Conservation (phyloP, 352 stramenopile genomes). For the Elongisporangium senticosum region DNA sequence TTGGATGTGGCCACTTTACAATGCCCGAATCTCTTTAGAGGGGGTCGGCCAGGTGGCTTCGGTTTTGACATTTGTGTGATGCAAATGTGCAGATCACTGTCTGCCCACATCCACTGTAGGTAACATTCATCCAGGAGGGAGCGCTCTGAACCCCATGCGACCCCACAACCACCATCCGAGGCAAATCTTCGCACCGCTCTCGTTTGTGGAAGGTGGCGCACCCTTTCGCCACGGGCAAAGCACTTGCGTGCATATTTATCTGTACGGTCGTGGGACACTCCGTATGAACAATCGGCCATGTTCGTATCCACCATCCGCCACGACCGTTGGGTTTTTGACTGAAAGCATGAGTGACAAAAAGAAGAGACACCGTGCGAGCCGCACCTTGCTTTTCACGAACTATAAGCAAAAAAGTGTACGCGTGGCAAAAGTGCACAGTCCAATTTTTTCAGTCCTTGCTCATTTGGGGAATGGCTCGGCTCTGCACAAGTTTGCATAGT, state of each 20-base stretch:
- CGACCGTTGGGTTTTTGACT: background rate
- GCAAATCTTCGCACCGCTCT: background rate
- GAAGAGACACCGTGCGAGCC: background rate
- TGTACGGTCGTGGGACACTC: background rate
- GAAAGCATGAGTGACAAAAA: background rate
- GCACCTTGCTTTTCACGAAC: background rate
- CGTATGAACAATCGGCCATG: background rate
- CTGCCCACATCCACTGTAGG: background rate
- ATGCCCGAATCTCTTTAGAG: background rate
- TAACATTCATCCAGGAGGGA: background rate
- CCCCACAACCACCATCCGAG: background rate
- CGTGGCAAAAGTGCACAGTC: background rate
- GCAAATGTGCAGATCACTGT: background rate
- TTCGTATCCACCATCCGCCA: background rate
- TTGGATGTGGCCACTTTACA: background rate
- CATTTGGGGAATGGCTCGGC: background rate
- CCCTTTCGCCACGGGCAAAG: background rate
- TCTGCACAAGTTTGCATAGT: background rate
- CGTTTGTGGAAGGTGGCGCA: background rate
- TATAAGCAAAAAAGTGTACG: background rate
- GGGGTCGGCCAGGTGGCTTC: background rate
- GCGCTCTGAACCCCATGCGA: background rate
- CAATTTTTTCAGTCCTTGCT: background rate
- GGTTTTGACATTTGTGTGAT: background rate
- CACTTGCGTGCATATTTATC: background rate